Evolutionary conservation across 495 filamentous ascomycete genomes (phyloP).

Genomic region (Evansstolkia leycettana): DNA sequence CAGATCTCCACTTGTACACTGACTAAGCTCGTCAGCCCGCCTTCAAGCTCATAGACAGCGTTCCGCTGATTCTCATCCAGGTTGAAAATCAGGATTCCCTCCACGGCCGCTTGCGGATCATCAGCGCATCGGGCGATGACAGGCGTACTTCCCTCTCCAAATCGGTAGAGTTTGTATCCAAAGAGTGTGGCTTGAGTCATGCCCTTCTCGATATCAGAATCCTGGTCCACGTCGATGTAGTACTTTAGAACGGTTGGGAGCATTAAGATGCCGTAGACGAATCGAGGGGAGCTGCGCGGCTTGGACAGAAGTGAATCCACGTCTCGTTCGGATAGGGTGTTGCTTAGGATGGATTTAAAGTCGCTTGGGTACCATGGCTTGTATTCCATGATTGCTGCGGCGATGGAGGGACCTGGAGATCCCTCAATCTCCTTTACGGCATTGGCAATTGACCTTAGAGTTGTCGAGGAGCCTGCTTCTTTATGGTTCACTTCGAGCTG

Average conservation of each 20-base stretch:
- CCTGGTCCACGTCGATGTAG: conserved; percentile 8
- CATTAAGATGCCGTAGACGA: conserved; percentile 17
- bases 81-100: conserved; percentile 19
- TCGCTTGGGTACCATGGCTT: conserved; percentile 11
- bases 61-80: conserved; percentile 13
- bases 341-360: conserved; percentile 7
- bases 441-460: too few relatives aligned
- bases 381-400: conserved; percentile 6
- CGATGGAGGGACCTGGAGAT: background rate
- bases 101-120: conserved; percentile 7
- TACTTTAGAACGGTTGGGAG: conserved; percentile 19
- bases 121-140: conserved; percentile 10
- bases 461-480: too few relatives aligned
- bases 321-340: conserved; percentile 7
- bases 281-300: conserved; percentile 10
- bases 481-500: too few relatives aligned
- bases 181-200: conserved; percentile 16
- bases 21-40: conserved; percentile 9
- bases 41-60: conserved; percentile 13
- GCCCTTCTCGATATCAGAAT: conserved; percentile 4
- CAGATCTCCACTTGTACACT: conserved; percentile 12
- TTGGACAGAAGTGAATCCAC: conserved; percentile 4
- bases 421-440: background rate
- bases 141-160: conserved; percentile 6
- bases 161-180: conserved; percentile 12